Conservation (phyloP, 768 basidiomycete species). For the Trametes cubensis region DNA sequence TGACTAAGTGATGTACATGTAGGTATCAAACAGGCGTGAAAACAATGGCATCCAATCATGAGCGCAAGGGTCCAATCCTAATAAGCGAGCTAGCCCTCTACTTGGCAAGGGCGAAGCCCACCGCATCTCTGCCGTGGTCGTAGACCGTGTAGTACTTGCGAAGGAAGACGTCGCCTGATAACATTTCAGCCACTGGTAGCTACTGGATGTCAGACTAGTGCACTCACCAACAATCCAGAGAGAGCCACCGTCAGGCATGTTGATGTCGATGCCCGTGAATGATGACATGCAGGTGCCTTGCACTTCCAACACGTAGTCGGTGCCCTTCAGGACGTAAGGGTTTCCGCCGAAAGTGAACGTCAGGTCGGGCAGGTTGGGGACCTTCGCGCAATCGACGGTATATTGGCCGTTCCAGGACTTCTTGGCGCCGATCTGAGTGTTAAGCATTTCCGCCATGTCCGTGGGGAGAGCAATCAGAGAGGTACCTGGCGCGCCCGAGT, state of each 20-base stretch:
- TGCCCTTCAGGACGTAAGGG: constrained; percentile 75
- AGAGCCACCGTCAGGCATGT: constrained; percentile 66
- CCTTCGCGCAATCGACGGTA: constrained; percentile 83
- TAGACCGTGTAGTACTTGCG: constrained; percentile 93
- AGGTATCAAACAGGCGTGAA: constrained; percentile 18
- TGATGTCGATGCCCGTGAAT: constrained; percentile 91
- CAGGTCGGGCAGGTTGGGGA: constrained; percentile 82
- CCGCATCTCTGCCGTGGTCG: constrained; percentile 74
- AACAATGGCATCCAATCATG: neutral
- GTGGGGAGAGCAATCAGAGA: constrained; percentile 92
- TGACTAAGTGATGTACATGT: constrained; percentile 18
- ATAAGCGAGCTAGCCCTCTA: constrained; percentile 25
- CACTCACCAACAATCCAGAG: constrained; percentile 89
- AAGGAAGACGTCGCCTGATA: constrained; percentile 82
- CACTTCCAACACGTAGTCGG: constrained; percentile 88
- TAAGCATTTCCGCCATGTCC: constrained; percentile 97
- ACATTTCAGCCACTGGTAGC: neutral
- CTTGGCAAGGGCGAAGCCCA: constrained; percentile 74
- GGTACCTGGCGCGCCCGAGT: constrained; percentile 57
- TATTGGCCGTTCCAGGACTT: constrained; percentile 98
- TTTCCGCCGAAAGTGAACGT: constrained; percentile 83
- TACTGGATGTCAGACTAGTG: neutral
- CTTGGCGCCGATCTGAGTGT: constrained; percentile 91
- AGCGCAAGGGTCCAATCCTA: neutral
- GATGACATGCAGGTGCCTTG: constrained; percentile 93